Conservation (phyloP, 2,329 filamentous ascomycete genomes). For the Colletotrichum echinochloae region DNA sequence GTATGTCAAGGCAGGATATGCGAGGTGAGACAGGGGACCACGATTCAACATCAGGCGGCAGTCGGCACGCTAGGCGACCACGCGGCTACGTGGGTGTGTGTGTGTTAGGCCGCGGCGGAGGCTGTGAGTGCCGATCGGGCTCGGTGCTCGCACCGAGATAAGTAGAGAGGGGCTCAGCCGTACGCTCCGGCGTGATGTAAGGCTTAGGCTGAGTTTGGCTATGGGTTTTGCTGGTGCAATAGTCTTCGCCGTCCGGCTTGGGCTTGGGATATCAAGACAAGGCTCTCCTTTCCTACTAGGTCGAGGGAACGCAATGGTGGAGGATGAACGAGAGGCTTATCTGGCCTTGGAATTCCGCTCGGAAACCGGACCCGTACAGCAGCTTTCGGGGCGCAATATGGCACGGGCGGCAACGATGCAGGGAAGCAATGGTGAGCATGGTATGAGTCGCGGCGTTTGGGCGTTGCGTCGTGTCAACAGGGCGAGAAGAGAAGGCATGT, state of each 20-base stretch:
- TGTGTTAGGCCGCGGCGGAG: slow-evolving; percentile 32
- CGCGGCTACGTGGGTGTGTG: neutral
- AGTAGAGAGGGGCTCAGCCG: slow-evolving; percentile 27
- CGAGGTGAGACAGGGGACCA: slow-evolving; percentile 20
- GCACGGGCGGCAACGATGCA: slow-evolving; percentile 23
- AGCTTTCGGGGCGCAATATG: slow-evolving; percentile 20
- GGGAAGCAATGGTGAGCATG: slow-evolving; percentile 12
- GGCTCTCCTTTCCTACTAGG: neutral
- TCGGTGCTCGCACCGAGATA: slow-evolving; percentile 5
- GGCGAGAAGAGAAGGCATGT: neutral
- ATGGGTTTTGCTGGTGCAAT: neutral
- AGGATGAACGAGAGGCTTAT: slow-evolving; percentile 16
- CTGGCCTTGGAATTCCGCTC: slow-evolving; percentile 15
- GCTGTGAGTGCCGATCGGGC: slow-evolving; percentile 31
- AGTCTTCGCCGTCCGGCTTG: neutral
- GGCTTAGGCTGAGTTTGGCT: slow-evolving; percentile 19
- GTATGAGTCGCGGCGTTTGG: slow-evolving; percentile 7
- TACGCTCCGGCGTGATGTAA: slow-evolving; percentile 22
- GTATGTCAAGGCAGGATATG: slow-evolving; percentile 10
- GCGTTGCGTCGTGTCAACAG: neutral
- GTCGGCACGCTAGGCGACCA: slow-evolving; percentile 30
- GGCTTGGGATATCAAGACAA: neutral
- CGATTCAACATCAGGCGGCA: slow-evolving; percentile 37
- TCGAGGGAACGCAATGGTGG: neutral
- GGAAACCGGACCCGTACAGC: slow-evolving; percentile 16